phyloP scores from a whole-genome alignment of 129 eudicot genomes.

The Lonicera japonica region DNA sequence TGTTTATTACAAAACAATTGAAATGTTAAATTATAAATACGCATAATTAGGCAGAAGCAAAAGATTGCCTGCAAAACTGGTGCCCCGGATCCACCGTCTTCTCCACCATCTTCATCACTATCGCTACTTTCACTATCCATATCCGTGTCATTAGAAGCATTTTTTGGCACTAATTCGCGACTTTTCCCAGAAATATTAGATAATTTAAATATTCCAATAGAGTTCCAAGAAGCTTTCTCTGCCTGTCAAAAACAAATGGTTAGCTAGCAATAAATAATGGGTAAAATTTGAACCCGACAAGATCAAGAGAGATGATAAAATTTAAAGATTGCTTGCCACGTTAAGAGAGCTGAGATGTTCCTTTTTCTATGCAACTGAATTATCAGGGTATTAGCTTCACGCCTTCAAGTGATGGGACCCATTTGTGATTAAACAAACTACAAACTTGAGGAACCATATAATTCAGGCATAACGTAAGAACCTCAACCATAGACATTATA shows the following conservation, averaged over 20 bases:
- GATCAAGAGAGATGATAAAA: neutral
- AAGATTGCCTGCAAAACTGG: conserved; percentile 69
- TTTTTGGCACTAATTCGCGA: conserved; percentile 68
- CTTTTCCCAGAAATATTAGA: conserved; percentile 83
- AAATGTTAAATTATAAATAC: neutral
- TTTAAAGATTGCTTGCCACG: neutral
- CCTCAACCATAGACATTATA: too few relatives aligned
- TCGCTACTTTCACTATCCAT: conserved; percentile 76
- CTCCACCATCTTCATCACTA: conserved; percentile 66
- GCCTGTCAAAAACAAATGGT: conserved; percentile 42
- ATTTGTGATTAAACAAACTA: too few relatives aligned
- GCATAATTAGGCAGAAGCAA: neutral
- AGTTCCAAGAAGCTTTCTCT: conserved; percentile 60
- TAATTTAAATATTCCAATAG: conserved; percentile 76
- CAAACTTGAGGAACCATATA: too few relatives aligned
- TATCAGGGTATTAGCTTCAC: too few relatives aligned
- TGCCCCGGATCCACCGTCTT: conserved; percentile 42
- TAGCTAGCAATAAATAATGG: conserved; percentile 1
- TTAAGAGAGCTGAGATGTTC: too few relatives aligned
- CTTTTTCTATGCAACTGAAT: too few relatives aligned
- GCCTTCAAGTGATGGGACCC: too few relatives aligned
- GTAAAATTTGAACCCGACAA: neutral
- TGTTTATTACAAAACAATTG: neutral
- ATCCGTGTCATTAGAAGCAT: conserved; percentile 49
- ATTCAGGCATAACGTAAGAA: too few relatives aligned